Base-by-base conservation (phyloP, 345 rosid species). In the Hirschfeldia incana region DNA sequence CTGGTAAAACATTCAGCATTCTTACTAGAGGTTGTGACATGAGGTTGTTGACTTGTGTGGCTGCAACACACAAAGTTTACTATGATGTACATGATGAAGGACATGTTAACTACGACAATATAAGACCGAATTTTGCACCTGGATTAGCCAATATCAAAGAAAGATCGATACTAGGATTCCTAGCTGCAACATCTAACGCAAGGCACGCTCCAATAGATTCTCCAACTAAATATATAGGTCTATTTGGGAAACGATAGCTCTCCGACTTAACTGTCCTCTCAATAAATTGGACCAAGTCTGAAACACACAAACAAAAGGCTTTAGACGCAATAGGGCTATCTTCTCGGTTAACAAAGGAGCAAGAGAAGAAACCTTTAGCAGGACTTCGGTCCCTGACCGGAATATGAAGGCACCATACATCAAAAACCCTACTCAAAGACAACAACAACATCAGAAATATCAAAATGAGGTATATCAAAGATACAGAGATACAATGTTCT, bases 201-300 rank as follows among this genome's bases (percentile, higher is more conserved):
- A 87, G 79, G 69, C 91, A 90, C 17, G 85, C 89, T 72, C 92
- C 94, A 28, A 85, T 29, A 59, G 87, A 88, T 32, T 90, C 92
- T 8, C 89, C 91, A 61, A 87, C 87, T 70, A 90, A 55, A 80
- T 87, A 88, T 74, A 90, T 84, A 4, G 92, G 94, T 75, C 84
- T 86, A 16, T 79, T 78, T 13, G 84, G 91, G 27, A 77, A 79
- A 13, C 80, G 75, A 21, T 16, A 0, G 65, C 76, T 42, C 81
- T 87, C 88, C n/a, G 81, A 51, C 72, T 76, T 86, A 1, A 86
- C 79, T 2, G 88, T 85, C 69, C 62, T 70, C 80, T 88, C 88
- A 6, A 87, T 83, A 46, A 88, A 69, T 75, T 86, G 82, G 74
- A 87, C 86, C 61, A 90, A 63, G 6, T 83, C 94, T 90, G 80